Evolutionary conservation across 2,329 filamentous ascomycete genomes (phyloP).

Genomic region (Thermothelomyces thermophilus): DNA sequence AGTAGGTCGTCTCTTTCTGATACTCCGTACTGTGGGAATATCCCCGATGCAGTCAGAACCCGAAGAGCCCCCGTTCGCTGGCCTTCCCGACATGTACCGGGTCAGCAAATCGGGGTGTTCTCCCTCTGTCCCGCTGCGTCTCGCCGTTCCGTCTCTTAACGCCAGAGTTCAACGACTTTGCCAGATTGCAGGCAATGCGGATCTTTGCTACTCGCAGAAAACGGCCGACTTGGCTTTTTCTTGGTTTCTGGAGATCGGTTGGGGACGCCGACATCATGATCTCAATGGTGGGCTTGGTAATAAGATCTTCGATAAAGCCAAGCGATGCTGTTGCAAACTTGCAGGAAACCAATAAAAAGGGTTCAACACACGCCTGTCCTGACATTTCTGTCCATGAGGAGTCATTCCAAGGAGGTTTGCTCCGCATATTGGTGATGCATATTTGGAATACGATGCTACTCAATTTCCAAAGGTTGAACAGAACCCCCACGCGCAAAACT

Average conservation of each 20-base stretch:
- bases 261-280: neutral
- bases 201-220: constrained; percentile 17
- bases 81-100: too few relatives aligned
- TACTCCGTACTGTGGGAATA: neutral
- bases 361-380: too few relatives aligned
- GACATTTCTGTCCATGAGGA: too few relatives aligned
- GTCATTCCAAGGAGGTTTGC: too few relatives aligned
- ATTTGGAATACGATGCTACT: neutral
- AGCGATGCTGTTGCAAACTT: neutral
- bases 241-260: constrained; percentile 7
- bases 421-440: too few relatives aligned
- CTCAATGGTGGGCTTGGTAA: neutral
- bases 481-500: too few relatives aligned
- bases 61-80: too few relatives aligned
- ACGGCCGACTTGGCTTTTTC: constrained; percentile 19
- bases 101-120: neutral
- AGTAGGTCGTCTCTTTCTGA: neutral
- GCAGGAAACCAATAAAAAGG: too few relatives aligned
- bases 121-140: neutral
- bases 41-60: too few relatives aligned
- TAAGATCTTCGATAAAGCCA: neutral
- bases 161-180: neutral
- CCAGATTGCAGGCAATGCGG: constrained; percentile 10
- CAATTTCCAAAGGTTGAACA: neutral
- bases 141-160: neutral